phyloP scores from a whole-genome alignment of 2,329 filamentous ascomycete species.

The Metarhizium anisopliae region DNA sequence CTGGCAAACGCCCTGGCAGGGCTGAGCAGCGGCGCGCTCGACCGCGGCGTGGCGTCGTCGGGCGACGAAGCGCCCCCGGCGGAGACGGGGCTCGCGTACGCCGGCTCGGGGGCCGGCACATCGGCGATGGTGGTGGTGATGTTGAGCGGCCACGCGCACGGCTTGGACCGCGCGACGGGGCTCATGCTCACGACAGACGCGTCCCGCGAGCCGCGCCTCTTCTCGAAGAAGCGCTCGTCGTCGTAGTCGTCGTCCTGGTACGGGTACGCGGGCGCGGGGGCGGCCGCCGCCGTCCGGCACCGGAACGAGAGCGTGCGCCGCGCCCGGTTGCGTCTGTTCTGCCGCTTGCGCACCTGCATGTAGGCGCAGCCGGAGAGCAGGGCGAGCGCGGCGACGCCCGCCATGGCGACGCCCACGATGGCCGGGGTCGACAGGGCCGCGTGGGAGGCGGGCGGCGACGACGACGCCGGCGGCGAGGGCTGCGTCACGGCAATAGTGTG shows the following conservation, averaged over 20 bases:
- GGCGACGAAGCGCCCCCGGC: constrained; percentile 15
- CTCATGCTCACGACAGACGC: not conserved
- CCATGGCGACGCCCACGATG: constrained; percentile 36
- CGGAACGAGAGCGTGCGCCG: constrained; percentile 38
- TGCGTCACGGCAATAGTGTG: constrained; percentile 23
- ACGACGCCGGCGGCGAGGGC: constrained; percentile 13
- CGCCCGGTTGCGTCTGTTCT: constrained; percentile 23
- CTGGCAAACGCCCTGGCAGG: not conserved
- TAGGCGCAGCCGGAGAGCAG: constrained; percentile 30
- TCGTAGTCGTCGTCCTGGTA: not conserved
- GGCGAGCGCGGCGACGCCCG: constrained; percentile 27
- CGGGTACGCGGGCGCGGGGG: constrained; percentile 7
- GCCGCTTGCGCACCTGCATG: constrained; percentile 36
- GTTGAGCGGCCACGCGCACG: not conserved
- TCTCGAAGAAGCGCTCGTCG: constrained; percentile 3
- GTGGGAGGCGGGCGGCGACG: not conserved
- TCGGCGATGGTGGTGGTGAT: not conserved
- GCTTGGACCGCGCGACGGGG: not conserved
- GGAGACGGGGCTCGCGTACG: no score
- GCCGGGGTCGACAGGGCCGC: constrained; percentile 24
- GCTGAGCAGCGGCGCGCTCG: constrained; percentile 24
- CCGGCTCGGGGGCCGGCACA: no score
- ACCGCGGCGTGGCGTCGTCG: constrained; percentile 23
- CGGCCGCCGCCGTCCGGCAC: constrained; percentile 18
- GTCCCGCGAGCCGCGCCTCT: not conserved